Percentiles rank a stretch among this genome's conserved stretches.
These are phyloP conservation scores for Coleophoma crateriformis DNA, from an alignment of 2,329 filamentous ascomycete species.

Conservation along the genomic window DNA sequence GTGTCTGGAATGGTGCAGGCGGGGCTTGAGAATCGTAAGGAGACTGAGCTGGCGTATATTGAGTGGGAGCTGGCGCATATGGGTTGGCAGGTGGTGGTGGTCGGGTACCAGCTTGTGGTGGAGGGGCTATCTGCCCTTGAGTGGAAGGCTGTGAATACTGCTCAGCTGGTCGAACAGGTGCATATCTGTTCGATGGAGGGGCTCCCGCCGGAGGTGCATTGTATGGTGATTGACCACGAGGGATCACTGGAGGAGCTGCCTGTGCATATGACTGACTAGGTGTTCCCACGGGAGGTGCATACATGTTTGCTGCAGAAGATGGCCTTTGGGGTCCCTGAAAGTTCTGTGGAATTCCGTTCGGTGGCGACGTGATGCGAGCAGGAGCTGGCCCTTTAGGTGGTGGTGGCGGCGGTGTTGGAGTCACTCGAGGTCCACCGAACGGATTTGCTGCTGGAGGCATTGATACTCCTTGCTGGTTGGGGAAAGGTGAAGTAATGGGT, in stretches of 20 bases:
- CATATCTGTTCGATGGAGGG: constrained; percentile 71
- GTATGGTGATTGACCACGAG: constrained; percentile 79
- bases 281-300: constrained; percentile 49
- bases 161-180: constrained; percentile 58
- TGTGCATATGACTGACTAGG: constrained; percentile 30
- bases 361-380: constrained; percentile 68
- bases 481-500: constrained; percentile 71
- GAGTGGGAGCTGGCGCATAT: constrained; percentile 40
- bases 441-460: constrained; percentile 54
- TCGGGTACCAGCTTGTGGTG: constrained; percentile 33
- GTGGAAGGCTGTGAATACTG: constrained; percentile 39
- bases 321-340: constrained; percentile 43
- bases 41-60: constrained; percentile 56
- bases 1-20: constrained; percentile 28
- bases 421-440: constrained; percentile 52
- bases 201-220: constrained; percentile 68
- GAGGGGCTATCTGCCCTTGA: constrained; percentile 31
- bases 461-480: constrained; percentile 50
- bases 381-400: constrained; percentile 75
- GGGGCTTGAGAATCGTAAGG: constrained; percentile 27
- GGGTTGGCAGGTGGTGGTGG: constrained; percentile 41
- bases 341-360: constrained; percentile 48
- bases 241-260: constrained; percentile 48
- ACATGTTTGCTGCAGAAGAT: constrained; percentile 54
- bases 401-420: constrained; percentile 69